Conservation (phyloP, 2,329 filamentous ascomycete genomes). For the Paraphoma sp. region DNA sequence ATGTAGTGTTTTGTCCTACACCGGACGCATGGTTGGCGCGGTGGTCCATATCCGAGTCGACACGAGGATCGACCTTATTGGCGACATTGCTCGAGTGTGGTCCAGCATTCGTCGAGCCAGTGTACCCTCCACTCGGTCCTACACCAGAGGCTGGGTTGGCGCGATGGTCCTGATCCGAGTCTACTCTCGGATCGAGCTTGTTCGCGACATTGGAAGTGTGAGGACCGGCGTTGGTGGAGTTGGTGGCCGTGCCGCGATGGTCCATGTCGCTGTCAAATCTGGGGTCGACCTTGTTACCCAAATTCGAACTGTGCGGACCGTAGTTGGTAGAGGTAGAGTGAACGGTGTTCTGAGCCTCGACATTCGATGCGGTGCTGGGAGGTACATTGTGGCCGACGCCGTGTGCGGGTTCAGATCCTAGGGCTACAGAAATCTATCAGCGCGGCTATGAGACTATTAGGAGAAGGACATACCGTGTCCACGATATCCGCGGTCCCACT, state of each 20-base stretch:
- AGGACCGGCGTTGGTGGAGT: slow-evolving; percentile 34
- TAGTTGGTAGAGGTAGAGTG: slow-evolving; percentile 35
- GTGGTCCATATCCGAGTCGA: slow-evolving; percentile 23
- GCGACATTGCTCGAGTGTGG: slow-evolving; percentile 26
- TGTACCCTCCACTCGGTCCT: slow-evolving; percentile 22
- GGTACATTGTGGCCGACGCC: slow-evolving; percentile 20
- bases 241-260: slow-evolving; percentile 21
- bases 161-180: slow-evolving; percentile 25
- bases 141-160: slow-evolving; percentile 24
- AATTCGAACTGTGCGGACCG: slow-evolving; percentile 38
- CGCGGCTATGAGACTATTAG: background rate
- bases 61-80: slow-evolving; percentile 36
- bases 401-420: slow-evolving; percentile 1
- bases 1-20: slow-evolving; percentile 19
- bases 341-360: slow-evolving; percentile 27
- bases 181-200: slow-evolving; percentile 43
- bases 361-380: slow-evolving; percentile 30
- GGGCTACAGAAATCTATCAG: background rate
- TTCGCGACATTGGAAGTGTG: slow-evolving; percentile 39
- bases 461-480: slow-evolving; percentile 25
- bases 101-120: slow-evolving; percentile 22
- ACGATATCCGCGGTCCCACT: slow-evolving; percentile 43
- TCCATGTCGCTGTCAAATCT: slow-evolving; percentile 22
- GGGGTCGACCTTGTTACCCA: slow-evolving; percentile 39
- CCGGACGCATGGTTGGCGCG: background rate